Percentiles rank a stretch among this genome's conserved stretches.
These are phyloP conservation scores for Neopestalotiopsis sp. DNA, from an alignment of 2,329 filamentous ascomycete species.

Conservation along the genomic window DNA sequence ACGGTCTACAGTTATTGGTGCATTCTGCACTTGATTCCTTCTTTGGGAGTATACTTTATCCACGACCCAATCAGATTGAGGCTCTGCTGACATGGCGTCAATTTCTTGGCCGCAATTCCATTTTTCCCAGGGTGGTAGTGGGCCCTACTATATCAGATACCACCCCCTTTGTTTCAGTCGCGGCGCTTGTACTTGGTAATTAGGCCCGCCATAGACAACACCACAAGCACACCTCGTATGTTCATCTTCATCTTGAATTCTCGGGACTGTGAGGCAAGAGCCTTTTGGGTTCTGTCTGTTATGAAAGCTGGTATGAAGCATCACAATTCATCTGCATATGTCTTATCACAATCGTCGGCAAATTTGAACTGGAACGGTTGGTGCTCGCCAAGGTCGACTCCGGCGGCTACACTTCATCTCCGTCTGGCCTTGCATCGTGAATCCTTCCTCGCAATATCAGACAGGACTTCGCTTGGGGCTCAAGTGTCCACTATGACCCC, in stretches of 20 bases:
- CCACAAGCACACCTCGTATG: not conserved
- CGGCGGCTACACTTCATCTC: not conserved
- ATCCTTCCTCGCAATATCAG: not conserved
- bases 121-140: not conserved
- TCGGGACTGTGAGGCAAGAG: no score
- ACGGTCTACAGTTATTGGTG: no score
- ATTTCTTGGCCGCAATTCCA: not conserved
- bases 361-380: not conserved
- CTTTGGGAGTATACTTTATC: no score
- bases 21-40: no score
- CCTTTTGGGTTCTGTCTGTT: not conserved
- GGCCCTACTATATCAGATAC: not conserved
- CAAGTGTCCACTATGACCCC: slow-evolving; percentile 9
- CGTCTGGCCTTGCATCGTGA: not conserved
- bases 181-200: not conserved
- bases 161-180: not conserved
- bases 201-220: not conserved
- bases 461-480: not conserved
- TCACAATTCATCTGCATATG: no score
- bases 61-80: no score
- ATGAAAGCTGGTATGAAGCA: no score
- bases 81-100: not conserved
- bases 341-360: not conserved
- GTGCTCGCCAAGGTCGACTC: not conserved
- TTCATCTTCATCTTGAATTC: not conserved